phyloP scores from a whole-genome alignment of 2,329 filamentous ascomycete genomes.

The Ophiostoma quercus region DNA sequence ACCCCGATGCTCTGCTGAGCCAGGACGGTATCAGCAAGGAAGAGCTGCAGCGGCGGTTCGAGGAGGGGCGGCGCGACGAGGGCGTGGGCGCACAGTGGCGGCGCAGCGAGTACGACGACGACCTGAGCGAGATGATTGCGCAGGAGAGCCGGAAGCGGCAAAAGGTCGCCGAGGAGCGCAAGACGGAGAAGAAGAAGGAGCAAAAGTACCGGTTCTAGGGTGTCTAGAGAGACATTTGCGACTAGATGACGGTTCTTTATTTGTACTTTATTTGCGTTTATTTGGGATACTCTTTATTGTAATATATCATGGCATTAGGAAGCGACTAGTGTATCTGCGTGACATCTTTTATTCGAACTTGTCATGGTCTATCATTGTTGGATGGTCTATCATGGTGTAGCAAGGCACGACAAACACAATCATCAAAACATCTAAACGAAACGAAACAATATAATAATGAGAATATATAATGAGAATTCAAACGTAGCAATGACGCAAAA shows the following conservation, averaged over 20 bases:
- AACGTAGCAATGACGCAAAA: not conserved
- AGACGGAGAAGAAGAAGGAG: constrained; percentile 54
- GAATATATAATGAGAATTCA: constrained; percentile 15
- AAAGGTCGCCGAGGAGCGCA: constrained; percentile 77
- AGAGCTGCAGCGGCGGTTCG: constrained; percentile 73
- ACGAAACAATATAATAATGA: constrained; percentile 5
- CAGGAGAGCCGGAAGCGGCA: constrained; percentile 85
- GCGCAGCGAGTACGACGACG: constrained; percentile 59
- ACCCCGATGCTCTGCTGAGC: constrained; percentile 71
- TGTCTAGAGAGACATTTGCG: not conserved
- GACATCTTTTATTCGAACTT: not conserved
- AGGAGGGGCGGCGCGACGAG: constrained; percentile 62
- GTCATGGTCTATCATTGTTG: not conserved
- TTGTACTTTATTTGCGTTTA: constrained; percentile 4
- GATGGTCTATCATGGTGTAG: not conserved
- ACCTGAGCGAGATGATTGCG: constrained; percentile 92
- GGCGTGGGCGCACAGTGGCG: constrained; percentile 62
- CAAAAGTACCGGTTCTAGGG: constrained; percentile 44
- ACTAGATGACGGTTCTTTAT: not conserved
- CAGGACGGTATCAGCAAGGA: constrained; percentile 80
- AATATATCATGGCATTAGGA: constrained; percentile 11
- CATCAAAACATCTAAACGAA: not conserved
- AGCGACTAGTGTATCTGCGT: not conserved
- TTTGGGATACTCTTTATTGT: constrained; percentile 18
- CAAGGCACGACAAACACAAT: not conserved